phyloP scores from a whole-genome alignment of 2,329 filamentous ascomycete genomes.

The Alternaria sp. region DNA sequence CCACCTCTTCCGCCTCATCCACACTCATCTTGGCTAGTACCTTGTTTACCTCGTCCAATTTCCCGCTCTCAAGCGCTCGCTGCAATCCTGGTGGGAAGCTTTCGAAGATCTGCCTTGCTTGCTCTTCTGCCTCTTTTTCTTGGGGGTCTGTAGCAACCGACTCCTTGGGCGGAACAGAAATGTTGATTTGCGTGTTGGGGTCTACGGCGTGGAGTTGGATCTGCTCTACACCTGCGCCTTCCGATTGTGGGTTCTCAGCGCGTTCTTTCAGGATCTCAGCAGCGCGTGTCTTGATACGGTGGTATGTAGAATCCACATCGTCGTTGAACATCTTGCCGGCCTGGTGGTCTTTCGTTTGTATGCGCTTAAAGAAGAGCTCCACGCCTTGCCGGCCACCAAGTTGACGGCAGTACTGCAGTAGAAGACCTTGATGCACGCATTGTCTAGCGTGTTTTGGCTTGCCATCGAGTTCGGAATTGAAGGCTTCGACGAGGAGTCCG shows the following conservation, averaged over 20 bases:
- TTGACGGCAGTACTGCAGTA: slow-evolving; percentile 93
- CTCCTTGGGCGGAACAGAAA: slow-evolving; percentile 75
- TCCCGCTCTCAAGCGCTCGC: slow-evolving; percentile 85
- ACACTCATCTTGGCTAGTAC: slow-evolving; percentile 89
- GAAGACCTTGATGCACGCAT: slow-evolving; percentile 90
- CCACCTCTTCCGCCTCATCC: slow-evolving; percentile 84
- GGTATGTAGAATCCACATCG: slow-evolving; percentile 89
- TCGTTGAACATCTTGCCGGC: slow-evolving; percentile 90
- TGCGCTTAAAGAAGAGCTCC: slow-evolving; percentile 92
- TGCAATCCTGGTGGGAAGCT: slow-evolving; percentile 82
- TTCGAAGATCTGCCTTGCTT: slow-evolving; percentile 78
- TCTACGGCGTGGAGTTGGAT: slow-evolving; percentile 98
- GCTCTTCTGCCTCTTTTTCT: slow-evolving; percentile 66
- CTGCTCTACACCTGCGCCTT: slow-evolving; percentile 78
- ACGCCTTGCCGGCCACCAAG: slow-evolving; percentile 90
- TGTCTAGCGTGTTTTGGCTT: slow-evolving; percentile 80
- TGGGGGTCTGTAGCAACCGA: slow-evolving; percentile 53
- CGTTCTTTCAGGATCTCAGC: slow-evolving; percentile 73
- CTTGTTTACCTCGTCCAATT: slow-evolving; percentile 85
- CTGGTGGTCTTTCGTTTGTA: slow-evolving; percentile 88
- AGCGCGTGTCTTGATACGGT: slow-evolving; percentile 78
- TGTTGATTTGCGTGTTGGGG: slow-evolving; percentile 89
- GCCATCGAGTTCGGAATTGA: slow-evolving; percentile 82
- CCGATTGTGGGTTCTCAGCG: slow-evolving; percentile 57
- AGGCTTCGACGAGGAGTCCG: slow-evolving; percentile 87